A percentile compares a stretch with the other conserved stretches of the same genome.
phyloP scores from a whole-genome alignment of 148 eudicot species.

The Chenopodium formosanum region DNA sequence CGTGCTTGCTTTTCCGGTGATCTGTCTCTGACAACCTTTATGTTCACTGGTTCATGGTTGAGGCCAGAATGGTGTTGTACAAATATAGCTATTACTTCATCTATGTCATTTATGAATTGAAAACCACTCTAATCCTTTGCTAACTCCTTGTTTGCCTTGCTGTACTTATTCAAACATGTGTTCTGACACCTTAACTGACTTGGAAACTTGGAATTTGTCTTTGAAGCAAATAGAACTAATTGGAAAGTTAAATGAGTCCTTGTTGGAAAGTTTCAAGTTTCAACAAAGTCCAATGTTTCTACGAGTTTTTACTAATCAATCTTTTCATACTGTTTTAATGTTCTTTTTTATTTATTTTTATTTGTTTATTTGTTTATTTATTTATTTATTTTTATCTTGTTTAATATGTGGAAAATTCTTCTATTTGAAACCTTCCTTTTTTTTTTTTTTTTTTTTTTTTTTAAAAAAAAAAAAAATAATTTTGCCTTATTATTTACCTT shows the following conservation, averaged over 20 bases:
- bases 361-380: not conserved
- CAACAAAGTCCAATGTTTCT: not conserved
- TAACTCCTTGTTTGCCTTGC: not conserved
- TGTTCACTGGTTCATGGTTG: not conserved
- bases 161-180: constrained; percentile 8
- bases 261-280: not conserved
- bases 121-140: not conserved
- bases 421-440: too few relatives aligned
- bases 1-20: constrained; percentile 6
- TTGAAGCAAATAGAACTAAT: not conserved
- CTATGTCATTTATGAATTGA: not conserved
- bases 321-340: not conserved
- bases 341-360: not conserved
- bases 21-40: constrained; percentile 14
- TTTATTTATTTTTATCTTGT: not conserved
- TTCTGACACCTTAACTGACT: constrained; percentile 9
- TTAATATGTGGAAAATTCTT: too few relatives aligned
- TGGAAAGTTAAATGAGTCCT: not conserved
- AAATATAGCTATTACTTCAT: not conserved
- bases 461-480: too few relatives aligned
- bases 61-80: not conserved
- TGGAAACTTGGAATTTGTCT: constrained; percentile 4
- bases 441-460: too few relatives aligned
- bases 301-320: not conserved
- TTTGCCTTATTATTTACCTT: not conserved